Base-by-base conservation (phyloP, 192 early-diverging fungal genomes). In the Radiomyces spectabilis region DNA sequence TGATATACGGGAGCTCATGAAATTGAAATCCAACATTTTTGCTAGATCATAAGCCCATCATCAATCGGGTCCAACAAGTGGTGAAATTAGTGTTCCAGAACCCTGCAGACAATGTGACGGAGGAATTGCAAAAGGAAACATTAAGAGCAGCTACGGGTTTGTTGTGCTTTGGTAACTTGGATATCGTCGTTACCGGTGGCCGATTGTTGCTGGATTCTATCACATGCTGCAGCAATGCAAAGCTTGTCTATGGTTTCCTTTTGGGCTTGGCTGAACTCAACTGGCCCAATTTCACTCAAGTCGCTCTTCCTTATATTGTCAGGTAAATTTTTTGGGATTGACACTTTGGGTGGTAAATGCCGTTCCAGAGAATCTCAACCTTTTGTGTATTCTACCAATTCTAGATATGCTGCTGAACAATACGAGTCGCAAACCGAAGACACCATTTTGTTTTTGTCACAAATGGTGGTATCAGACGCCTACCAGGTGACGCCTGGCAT, bases 251-350 rank as follows among this genome's bases (percentile, higher is more conserved):
- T 41, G 67, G 77, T 10, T 89, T 94, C 68, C 75, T 71, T 13
- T 70, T 92, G 49, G 68, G 77, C 3, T 70, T 93, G 8, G 72
- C 74, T 24, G 75, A 77, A 13, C 48, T 85, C 12, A 74, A 76
- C 38, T 86, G 89, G 83, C 55, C 68, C 27, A 81, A 90, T 47
- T 89, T 80, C 58, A 80, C 80, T 18, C 82, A 85, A 55, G 78
- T 92, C 38, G 66, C 89, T 49, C 64, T 91, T 19, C 88, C 90
- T 12, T 74, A 85, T 50, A 66, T 91, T 37, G 65, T 87, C 25
- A 58, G 50, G 66, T 77, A 65, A 49, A 35, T 37, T 31, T 51
- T 55, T 27, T 8, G 38, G 31, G 25, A 29, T n/a, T n/a, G n/a
- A n/a, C n/a, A n/a, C n/a, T n/a, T n/a, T n/a, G n/a, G n/a, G n/a